These are phyloP conservation scores for Capronia coronata DNA, from an alignment of 2,329 filamentous ascomycete genomes.

Conservation along the genomic window DNA sequence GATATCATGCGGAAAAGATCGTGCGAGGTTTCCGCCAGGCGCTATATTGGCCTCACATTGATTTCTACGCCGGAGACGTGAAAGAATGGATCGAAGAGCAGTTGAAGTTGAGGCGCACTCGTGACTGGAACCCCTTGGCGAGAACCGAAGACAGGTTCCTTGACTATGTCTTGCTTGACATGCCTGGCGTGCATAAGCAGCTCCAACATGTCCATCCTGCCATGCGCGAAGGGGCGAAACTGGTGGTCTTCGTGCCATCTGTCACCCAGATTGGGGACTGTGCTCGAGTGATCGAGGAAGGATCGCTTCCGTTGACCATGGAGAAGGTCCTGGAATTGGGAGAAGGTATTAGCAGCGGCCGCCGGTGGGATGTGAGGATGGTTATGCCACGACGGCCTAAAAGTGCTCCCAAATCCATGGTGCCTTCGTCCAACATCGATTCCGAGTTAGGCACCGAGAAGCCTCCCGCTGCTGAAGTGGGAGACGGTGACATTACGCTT, in stretches of 20 bases:
- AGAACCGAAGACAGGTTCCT: conserved; percentile 53
- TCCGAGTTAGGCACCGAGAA: conserved; percentile 22
- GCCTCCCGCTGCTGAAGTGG: background rate
- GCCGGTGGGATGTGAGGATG: conserved; percentile 43
- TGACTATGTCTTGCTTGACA: conserved; percentile 65
- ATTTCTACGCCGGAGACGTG: conserved; percentile 66
- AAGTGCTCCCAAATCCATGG: conserved; percentile 30
- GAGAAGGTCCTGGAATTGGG: conserved; percentile 44
- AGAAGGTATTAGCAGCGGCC: conserved; percentile 41
- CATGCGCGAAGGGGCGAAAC: conserved; percentile 56
- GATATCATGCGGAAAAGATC: conserved; percentile 57
- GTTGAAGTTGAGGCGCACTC: conserved; percentile 11
- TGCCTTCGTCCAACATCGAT: background rate
- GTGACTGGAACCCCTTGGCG: conserved; percentile 7
- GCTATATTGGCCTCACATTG: conserved; percentile 62
- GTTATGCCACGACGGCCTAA: conserved; percentile 29
- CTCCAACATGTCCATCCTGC: conserved; percentile 45
- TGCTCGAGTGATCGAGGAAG: conserved; percentile 48
- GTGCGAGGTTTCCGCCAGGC: conserved; percentile 63
- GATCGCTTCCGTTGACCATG: conserved; percentile 48
- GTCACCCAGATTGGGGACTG: conserved; percentile 70
- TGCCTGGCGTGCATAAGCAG: conserved; percentile 56
- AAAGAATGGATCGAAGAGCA: conserved; percentile 53
- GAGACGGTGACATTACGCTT: background rate
- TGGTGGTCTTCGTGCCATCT: conserved; percentile 68